Base-by-base conservation (phyloP, 805 yeast species). In the Blastobotrys chiropterorum region DNA sequence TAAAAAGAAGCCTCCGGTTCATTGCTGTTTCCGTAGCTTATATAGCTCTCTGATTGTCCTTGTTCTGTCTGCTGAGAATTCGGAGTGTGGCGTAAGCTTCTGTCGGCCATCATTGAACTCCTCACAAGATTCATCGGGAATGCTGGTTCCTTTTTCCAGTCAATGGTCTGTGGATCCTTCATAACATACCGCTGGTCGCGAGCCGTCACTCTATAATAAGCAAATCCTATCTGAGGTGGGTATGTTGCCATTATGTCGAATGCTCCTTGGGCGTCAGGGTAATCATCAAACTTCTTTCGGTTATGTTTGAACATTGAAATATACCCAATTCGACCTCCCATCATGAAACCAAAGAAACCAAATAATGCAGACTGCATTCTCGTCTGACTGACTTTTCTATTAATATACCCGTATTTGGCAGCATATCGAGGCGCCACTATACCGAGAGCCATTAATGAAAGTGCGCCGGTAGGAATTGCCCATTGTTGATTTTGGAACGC, bases 171-270 rank as follows among this genome's bases (percentile, higher is more conserved):
- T 7, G 62, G 62, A 39, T 59, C 57, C 3, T 48, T 44, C 61
- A 59, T 56, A n/a, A 44, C 45, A 38, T 44, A 26, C 11, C 55
- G 39, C 1, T 46, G 42, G 41, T 57, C 58, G 31, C 50, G 38
- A 3, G 56, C 52, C 4, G 58, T 58, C 6, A 43, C 47, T 15
- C 46, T 26, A 22, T 56, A 59, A 44, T 59, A 59, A 16, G 53
- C 49, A 20, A 46, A 34, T 6, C 60, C 62, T n/a, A 59, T 22
- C 46, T 53, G 53, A 3, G 61, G 60, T 3, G 62, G 61, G 40
- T 46, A 57, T 2, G 21, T 22, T 7, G 48, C 26, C 39, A 59
- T 44, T 6, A 53, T 44, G 8, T 49, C 39, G 34, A 52, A 53
- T 7, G 52, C 56, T 2, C 30, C 21, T 16, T 31, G 51, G 19